Evolutionary conservation across 306 rosid genomes (phyloP).

Genomic region (Trifolium subterraneum): DNA sequence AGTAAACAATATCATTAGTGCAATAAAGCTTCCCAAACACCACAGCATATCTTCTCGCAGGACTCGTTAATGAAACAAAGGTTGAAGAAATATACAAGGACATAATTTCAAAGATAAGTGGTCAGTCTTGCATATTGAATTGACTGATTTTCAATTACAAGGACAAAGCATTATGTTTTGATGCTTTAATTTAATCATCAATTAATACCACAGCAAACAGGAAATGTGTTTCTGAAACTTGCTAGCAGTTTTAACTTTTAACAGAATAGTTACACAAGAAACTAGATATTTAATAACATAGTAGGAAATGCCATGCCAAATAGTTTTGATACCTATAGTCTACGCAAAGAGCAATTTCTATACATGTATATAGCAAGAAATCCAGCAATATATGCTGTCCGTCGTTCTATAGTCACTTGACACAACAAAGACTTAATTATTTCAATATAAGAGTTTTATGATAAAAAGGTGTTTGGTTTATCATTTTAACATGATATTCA

Average conservation of each 20-base stretch:
- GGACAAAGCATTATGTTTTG: slow-evolving; percentile 29
- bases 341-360: not conserved
- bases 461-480: not conserved
- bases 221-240: slow-evolving; percentile 5
- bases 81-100: slow-evolving; percentile 19
- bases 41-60: not conserved
- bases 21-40: slow-evolving; percentile 24
- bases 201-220: slow-evolving; percentile 15
- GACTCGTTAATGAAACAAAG: slow-evolving; percentile 16
- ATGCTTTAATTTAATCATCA: not conserved
- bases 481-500: slow-evolving; percentile 14
- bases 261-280: slow-evolving; percentile 22
- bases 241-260: slow-evolving; percentile 22
- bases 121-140: slow-evolving; percentile 25
- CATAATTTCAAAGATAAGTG: slow-evolving; percentile 13
- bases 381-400: not conserved
- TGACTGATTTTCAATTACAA: slow-evolving; percentile 8
- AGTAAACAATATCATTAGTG: not conserved
- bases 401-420: not conserved
- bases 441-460: slow-evolving; percentile 10
- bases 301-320: slow-evolving; percentile 13
- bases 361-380: not conserved
- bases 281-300: not conserved
- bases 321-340: slow-evolving; percentile 29
- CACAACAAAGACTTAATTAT: not conserved